These are phyloP conservation scores for Arthrobotrys sphaeroides DNA, from an alignment of 2,329 filamentous ascomycete genomes.

Conservation along the genomic window DNA sequence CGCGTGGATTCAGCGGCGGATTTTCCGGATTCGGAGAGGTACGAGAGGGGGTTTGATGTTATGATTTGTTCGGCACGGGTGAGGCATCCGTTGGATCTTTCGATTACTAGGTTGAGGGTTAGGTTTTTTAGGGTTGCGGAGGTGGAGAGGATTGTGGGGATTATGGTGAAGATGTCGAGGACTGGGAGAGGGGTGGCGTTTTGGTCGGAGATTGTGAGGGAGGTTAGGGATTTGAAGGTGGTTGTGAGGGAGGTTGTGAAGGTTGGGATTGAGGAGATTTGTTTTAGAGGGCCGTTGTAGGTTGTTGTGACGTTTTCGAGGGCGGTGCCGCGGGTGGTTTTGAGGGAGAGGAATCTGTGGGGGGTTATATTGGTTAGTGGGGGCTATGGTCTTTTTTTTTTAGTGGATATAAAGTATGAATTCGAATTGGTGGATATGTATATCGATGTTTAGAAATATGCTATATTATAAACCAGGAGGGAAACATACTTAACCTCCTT, in stretches of 20 bases:
- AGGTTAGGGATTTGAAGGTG: background rate
- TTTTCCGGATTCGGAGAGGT: background rate
- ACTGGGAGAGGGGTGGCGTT: background rate
- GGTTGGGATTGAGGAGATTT: background rate
- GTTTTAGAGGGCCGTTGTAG: background rate
- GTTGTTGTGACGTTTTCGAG: background rate
- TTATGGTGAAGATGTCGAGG: background rate
- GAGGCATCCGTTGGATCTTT: no score
- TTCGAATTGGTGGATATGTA: background rate
- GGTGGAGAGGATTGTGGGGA: background rate
- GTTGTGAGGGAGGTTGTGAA: background rate
- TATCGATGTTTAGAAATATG: background rate
- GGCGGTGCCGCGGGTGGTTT: background rate
- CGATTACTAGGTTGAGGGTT: background rate
- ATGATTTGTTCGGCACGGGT: no score
- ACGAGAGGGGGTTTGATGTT: no score
- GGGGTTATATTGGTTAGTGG: no score
- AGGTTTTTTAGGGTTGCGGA: background rate
- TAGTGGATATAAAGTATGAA: background rate
- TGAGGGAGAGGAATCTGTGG: constrained; percentile 6
- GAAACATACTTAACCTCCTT: background rate
- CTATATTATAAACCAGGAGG: background rate
- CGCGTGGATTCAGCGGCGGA: background rate
- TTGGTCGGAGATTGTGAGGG: background rate
- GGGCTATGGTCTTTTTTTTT: no score